phyloP scores from a whole-genome alignment of 2,329 filamentous ascomycete species.

The Alternaria viburni region DNA sequence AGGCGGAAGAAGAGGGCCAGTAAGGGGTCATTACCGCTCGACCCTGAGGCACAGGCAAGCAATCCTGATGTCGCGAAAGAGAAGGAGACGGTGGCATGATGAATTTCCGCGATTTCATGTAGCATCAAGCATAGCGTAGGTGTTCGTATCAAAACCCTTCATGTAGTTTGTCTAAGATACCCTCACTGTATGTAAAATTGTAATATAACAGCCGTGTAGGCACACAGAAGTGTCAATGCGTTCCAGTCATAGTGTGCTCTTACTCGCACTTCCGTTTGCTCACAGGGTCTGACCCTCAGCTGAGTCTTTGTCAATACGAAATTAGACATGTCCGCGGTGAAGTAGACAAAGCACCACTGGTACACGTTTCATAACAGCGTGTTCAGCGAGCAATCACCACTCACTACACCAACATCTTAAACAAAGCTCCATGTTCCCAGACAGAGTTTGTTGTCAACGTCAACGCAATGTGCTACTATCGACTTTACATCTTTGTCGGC shows the following conservation, averaged over 20 bases:
- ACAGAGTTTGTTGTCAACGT: background rate
- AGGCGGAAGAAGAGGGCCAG: constrained; percentile 36
- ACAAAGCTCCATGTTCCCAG: background rate
- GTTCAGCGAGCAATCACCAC: background rate
- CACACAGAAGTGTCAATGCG: background rate
- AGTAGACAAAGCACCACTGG: background rate
- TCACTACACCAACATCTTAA: background rate
- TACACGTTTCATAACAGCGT: background rate
- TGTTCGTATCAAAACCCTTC: background rate
- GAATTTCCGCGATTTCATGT: background rate
- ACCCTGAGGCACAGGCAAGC: constrained; percentile 19
- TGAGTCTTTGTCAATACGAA: background rate
- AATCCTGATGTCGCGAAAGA: background rate
- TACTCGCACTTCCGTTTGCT: background rate
- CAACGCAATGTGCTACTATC: constrained; percentile 52
- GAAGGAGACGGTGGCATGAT: constrained; percentile 12
- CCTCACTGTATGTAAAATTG: background rate
- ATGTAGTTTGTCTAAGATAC: background rate
- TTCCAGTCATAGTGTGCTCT: background rate
- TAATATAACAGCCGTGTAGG: background rate
- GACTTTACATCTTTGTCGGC: constrained; percentile 49
- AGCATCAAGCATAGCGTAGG: constrained; percentile 5
- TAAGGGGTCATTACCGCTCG: constrained; percentile 23
- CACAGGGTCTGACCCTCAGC: background rate
- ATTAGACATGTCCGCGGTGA: background rate